Evolutionary conservation across 176 grass and related monocot genomes (phyloP).

Genomic region (Guadua angustifolia): DNA sequence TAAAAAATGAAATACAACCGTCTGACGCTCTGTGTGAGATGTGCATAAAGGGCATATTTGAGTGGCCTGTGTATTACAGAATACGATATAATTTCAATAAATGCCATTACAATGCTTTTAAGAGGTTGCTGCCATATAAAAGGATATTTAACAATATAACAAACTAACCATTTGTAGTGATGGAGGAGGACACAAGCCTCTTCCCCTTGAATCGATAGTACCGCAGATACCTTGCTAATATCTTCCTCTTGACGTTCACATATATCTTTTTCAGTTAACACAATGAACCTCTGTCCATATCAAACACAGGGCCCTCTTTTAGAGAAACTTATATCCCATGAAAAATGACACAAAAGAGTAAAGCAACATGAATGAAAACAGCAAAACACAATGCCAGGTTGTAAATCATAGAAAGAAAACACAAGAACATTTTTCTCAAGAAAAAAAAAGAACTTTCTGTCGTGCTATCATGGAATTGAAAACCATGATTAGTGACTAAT

Average conservation of each 20-base stretch:
- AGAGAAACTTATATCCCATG: constrained; percentile 9
- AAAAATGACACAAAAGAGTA: background rate
- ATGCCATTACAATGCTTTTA: background rate
- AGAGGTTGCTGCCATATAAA: background rate
- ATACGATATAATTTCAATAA: background rate
- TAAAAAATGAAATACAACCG: background rate
- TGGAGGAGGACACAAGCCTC: constrained; percentile 74
- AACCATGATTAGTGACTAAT: background rate
- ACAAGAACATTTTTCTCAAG: background rate
- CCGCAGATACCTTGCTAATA: constrained; percentile 55
- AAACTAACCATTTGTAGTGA: constrained; percentile 80
- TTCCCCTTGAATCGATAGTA: constrained; percentile 65
- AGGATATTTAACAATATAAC: background rate
- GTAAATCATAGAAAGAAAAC: background rate
- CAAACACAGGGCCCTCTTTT: constrained; percentile 32
- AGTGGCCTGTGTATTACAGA: background rate
- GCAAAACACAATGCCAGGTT: background rate
- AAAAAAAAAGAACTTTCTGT: background rate
- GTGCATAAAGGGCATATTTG: background rate
- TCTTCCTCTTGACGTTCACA: constrained; percentile 65
- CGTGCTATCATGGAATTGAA: background rate
- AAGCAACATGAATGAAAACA: constrained; percentile 1
- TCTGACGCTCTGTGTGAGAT: background rate
- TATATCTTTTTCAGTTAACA: constrained; percentile 71
- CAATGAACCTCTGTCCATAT: constrained; percentile 63